These are phyloP conservation scores for Scutellaria minor DNA, from an alignment of 257 asterid species.

Conservation along the genomic window DNA sequence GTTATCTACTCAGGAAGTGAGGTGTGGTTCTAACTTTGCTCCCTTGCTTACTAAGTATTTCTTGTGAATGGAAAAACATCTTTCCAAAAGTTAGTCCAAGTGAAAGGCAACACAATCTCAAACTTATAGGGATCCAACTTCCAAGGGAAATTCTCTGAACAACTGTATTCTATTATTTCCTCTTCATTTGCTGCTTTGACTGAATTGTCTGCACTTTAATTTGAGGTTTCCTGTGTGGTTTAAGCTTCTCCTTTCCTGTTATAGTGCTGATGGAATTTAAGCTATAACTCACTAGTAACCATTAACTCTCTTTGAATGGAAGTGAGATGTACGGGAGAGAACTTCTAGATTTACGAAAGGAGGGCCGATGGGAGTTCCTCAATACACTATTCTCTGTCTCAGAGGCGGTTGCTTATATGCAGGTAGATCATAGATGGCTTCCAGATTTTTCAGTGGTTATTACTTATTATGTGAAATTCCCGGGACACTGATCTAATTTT, in stretches of 20 bases:
- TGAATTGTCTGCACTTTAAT: neutral
- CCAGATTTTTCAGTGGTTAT: conserved; percentile 15
- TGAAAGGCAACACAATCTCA: conserved; percentile 19
- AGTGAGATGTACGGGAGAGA: conserved; percentile 95
- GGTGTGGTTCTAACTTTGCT: conserved; percentile 51
- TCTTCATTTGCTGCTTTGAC: conserved; percentile 9
- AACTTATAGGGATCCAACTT: conserved; percentile 5
- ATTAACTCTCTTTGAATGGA: conserved; percentile 46
- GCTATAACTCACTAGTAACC: conserved; percentile 33
- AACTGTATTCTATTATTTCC: conserved; percentile 1
- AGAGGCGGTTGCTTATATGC: conserved; percentile 96
- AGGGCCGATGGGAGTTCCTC: conserved; percentile 85
- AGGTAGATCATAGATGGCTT: conserved; percentile 51
- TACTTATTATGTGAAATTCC: conserved; percentile 15
- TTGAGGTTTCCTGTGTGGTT: conserved; percentile 24
- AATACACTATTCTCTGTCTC: conserved; percentile 89
- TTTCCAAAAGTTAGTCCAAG: conserved; percentile 21
- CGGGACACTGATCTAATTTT: conserved; percentile 10
- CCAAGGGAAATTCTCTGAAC: conserved; percentile 1
- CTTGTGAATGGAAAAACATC: conserved; percentile 26
- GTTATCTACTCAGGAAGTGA: conserved; percentile 79
- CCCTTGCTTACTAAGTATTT: conserved; percentile 28
- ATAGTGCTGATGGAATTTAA: conserved; percentile 33
- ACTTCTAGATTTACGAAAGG: conserved; percentile 89
- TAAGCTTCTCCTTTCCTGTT: conserved; percentile 25